Evolutionary conservation across 257 asterid species (phyloP).

Genomic region (Nicotiana otophora): DNA sequence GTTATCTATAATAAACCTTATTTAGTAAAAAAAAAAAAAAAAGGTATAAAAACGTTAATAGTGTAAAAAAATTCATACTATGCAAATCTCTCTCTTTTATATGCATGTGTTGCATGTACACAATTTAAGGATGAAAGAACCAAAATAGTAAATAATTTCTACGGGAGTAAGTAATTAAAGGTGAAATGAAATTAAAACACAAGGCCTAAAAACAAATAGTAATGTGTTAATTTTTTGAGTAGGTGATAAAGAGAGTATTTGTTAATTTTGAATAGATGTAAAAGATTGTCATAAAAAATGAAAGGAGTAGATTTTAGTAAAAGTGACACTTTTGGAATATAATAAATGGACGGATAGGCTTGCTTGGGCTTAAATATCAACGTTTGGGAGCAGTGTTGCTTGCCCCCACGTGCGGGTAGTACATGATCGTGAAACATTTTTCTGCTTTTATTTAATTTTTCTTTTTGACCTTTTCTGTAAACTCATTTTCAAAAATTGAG

Average conservation of each 20-base stretch:
- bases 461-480: slow-evolving; percentile 26
- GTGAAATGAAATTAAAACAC: background rate
- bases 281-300: background rate
- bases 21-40: too few species aligned
- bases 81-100: background rate
- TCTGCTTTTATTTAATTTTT: background rate
- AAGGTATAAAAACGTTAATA: too few species aligned
- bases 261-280: too few species aligned
- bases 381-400: slow-evolving; percentile 31
- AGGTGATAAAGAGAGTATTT: background rate
- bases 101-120: background rate
- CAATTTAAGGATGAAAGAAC: too few species aligned
- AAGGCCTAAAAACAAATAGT: too few species aligned
- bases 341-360: slow-evolving; percentile 25
- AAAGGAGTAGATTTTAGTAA: background rate
- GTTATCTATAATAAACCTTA: too few species aligned
- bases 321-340: slow-evolving; percentile 2
- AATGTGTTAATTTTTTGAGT: too few species aligned
- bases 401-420: slow-evolving; percentile 21
- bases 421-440: slow-evolving; percentile 16
- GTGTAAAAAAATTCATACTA: too few species aligned
- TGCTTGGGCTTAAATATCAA: slow-evolving; percentile 12
- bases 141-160: too few species aligned
- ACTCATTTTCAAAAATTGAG: slow-evolving; percentile 29
- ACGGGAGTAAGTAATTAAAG: background rate